A percentile compares a stretch with the other conserved stretches of the same genome.
Conservation (phyloP, 257 asterid species). For the Phtheirospermum japonicum region DNA sequence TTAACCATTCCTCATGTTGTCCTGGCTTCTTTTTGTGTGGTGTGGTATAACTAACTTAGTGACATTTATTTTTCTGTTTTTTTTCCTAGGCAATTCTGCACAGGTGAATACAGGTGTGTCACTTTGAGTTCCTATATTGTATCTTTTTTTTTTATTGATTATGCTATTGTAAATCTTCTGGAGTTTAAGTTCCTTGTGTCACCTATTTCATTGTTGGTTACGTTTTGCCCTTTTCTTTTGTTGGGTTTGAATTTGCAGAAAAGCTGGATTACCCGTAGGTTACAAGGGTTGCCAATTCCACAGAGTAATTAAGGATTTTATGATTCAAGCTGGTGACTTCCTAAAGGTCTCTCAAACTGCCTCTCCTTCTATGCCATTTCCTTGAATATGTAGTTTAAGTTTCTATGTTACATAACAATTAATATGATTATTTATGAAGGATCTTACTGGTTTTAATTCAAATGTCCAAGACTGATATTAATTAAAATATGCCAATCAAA, state of each 20-base stretch:
- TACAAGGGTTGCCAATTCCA: constrained; percentile 90
- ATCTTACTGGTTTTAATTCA: constrained; percentile 7
- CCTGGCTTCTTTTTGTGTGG: constrained; percentile 6
- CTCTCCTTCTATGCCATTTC: constrained; percentile 8
- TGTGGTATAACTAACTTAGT: constrained; percentile 15
- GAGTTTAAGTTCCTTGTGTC: neutral
- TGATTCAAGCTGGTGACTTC: constrained; percentile 97
- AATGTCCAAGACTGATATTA: neutral
- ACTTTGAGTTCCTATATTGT: constrained; percentile 1
- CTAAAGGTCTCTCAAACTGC: constrained; percentile 54
- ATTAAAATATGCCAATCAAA: constrained; percentile 2
- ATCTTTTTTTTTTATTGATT: neutral
- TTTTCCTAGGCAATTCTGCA: constrained; percentile 73
- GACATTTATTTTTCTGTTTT: constrained; percentile 17
- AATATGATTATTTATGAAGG: neutral
- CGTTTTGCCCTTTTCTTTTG: constrained; percentile 21
- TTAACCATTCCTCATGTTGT: neutral
- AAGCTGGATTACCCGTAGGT: constrained; percentile 85
- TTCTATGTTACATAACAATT: neutral
- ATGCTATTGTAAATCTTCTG: neutral
- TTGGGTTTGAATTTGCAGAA: constrained; percentile 46
- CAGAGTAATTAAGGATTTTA: constrained; percentile 93
- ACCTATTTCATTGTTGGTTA: constrained; percentile 8
- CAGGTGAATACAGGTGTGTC: constrained; percentile 79
- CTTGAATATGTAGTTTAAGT: constrained; percentile 6